Evolutionary conservation across 345 rosid species (phyloP), one percentile per base, ranked within the genome.

Genomic region (Salix exigua): DNA sequence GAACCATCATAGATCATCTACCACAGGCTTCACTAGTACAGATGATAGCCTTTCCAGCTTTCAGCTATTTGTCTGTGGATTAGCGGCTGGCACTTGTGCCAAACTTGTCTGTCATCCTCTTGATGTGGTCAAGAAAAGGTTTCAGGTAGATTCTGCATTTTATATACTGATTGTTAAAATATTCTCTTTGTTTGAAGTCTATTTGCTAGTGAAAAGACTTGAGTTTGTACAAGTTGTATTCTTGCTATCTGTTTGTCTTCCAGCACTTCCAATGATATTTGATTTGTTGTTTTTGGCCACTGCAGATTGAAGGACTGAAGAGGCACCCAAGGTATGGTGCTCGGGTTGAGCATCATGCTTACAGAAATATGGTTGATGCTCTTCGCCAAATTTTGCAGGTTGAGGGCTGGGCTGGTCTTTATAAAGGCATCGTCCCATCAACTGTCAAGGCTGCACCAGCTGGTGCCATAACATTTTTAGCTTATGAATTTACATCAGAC

Each of bases 101-200:
- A 96, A 96, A 85, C 98, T 96, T n/a, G 98, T 88, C 72, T 93
- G 99, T 66, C 99, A 96, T 88, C 99, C 99, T 62, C 97, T 96
- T 68, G 99, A 96, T 64, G 97, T 96, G 50, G 97, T 96, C 53
- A 96, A 96, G 87, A 96, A 96, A 82, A 83, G 98, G 73, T 96
- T 96, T 85, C 99, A 96, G 99, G 99, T 91, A 82, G 61, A 79
- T 75, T 69, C 30, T 51, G 17, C 40, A 42, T 70, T 77, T 65
- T 14, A 75, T 65, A 16, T 58, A 50, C 10, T 19, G 31, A 40
- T 38, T 21, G 26, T 21, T 16, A 11, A 50, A 61, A 25, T 28
- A 28, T 7, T 62, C 30, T 14, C 21, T 64, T 18, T 19, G 4
- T 10, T 66, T n/a, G 14, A 30, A 7, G 19, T 66, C 37, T 33